Percentiles rank a stretch among this genome's conserved stretches.
phyloP scores from a whole-genome alignment of 208 protist genomes.

The Leishmania amazonensis region DNA sequence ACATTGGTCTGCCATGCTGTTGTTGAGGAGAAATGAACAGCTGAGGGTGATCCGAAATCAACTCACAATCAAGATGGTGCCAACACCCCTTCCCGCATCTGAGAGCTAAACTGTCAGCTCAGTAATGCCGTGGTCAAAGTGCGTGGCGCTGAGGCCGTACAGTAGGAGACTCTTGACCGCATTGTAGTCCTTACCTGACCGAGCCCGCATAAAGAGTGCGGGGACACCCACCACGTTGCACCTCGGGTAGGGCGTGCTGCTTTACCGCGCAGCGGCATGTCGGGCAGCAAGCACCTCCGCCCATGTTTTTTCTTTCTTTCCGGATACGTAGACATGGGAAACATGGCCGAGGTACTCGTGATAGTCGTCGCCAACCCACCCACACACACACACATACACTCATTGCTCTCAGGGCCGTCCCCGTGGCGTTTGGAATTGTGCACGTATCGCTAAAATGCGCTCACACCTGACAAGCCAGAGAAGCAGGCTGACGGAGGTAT shows the following conservation, averaged over 20 bases:
- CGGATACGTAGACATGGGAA: constrained; percentile 47
- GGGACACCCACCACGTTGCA: constrained; percentile 9
- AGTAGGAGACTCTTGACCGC: constrained; percentile 15
- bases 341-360: constrained; percentile 40
- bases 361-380: constrained; percentile 7
- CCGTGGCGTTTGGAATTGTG: not conserved
- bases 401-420: not conserved
- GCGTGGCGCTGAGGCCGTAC: constrained; percentile 7
- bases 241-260: constrained; percentile 29
- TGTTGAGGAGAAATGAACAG: constrained; percentile 93
- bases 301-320: constrained; percentile 18
- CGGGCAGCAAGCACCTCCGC: constrained; percentile 26
- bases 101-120: constrained; percentile 33
- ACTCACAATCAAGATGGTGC: constrained; percentile 90
- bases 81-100: constrained; percentile 34
- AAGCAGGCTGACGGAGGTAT: constrained; percentile 11
- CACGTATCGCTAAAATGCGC: constrained; percentile 1
- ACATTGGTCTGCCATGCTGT: constrained; percentile 90
- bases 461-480: constrained; percentile 4
- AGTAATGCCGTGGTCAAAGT: constrained; percentile 4
- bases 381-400: not conserved
- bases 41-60: constrained; percentile 89
- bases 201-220: constrained; percentile 18
- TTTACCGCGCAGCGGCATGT: constrained; percentile 13
- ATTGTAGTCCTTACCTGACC: constrained; percentile 15